Base-by-base conservation (phyloP, 2,329 filamentous ascomycete genomes). In the Cercospora berteroae region DNA sequence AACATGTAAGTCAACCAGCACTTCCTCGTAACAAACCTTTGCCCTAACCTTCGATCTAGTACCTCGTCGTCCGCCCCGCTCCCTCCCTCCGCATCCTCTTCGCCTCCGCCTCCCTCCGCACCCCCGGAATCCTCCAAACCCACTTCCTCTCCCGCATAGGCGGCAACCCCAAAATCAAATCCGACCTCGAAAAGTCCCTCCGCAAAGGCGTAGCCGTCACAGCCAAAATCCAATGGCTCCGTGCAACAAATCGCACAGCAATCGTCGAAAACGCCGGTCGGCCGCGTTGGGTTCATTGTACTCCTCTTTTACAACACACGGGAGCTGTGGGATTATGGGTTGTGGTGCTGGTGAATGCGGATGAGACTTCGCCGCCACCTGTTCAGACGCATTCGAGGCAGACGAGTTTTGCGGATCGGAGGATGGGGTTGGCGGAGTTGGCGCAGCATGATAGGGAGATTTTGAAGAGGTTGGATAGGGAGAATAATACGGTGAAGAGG, bases 251-350 rank as follows among this genome's bases (percentile, higher is more conserved):
- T 64, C 73, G 74, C 29, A 69, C 73, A 10, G 75, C 44, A 13
- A n/a, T 50, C 4, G 10, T 73, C 7, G 74, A 77, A n/a, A 83
- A 81, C 23, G 80, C 86, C 42, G 90, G 89, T 0, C 83, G 88
- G n/a, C 84, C 85, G 50, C 84, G 90, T 60, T 93, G 90, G 90
- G 89, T 93, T 29, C 90, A 93, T 76, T 91, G 89, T 74, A 93
- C 90, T n/a, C 90, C 90, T 3, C 79, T 93, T 5, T 78, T 90
- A 2, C 90, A 89, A 3, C 83, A 83, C 42, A 88, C 88, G 69
- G 88, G 89, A 1, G 81, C 85, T 3, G 86, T 93, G 0, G 91
- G 90, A 13, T 89, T 92, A 0, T 93, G 90, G 90, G 90, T 93
- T 87, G 83, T 93, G 5, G 84, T 93, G 0, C 82, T 93, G 16